Evolutionary conservation across 1,139 yeast species (phyloP).

Genomic region (Pichia sp.): DNA sequence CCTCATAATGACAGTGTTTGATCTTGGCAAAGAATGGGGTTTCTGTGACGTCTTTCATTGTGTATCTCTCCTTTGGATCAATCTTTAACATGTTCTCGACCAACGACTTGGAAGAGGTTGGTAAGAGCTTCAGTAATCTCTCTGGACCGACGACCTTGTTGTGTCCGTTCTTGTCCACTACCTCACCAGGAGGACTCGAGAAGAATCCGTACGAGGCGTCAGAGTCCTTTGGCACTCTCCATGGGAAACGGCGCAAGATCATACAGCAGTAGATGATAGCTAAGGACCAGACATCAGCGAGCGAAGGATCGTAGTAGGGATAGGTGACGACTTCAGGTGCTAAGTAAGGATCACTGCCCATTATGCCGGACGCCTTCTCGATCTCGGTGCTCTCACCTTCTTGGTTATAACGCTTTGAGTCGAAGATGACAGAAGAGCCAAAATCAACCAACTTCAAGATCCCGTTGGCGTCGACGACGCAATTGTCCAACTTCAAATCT

Average conservation of each 20-base stretch:
- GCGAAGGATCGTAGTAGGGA: constrained; percentile 60
- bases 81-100: constrained; percentile 69
- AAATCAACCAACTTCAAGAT: constrained; percentile 70
- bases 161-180: constrained; percentile 26
- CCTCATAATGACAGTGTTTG: constrained; percentile 34
- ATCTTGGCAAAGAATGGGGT: constrained; percentile 76
- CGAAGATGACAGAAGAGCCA: constrained; percentile 68
- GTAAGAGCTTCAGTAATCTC: constrained; percentile 78
- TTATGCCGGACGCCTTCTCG: constrained; percentile 55
- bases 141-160: constrained; percentile 63
- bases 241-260: constrained; percentile 68
- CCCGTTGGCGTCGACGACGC: constrained; percentile 62
- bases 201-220: constrained; percentile 39
- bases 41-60: constrained; percentile 58
- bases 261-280: constrained; percentile 76
- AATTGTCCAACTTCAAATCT: constrained; percentile 72
- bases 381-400: constrained; percentile 3
- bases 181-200: constrained; percentile 22
- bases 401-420: constrained; percentile 9
- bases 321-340: constrained; percentile 65
- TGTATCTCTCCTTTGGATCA: constrained; percentile 65
- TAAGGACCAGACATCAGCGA: constrained; percentile 73
- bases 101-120: constrained; percentile 79
- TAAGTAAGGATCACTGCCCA: constrained; percentile 77
- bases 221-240: constrained; percentile 62